Conservation (phyloP, 306 rosid genomes). For the Lathyrus oleraceus region DNA sequence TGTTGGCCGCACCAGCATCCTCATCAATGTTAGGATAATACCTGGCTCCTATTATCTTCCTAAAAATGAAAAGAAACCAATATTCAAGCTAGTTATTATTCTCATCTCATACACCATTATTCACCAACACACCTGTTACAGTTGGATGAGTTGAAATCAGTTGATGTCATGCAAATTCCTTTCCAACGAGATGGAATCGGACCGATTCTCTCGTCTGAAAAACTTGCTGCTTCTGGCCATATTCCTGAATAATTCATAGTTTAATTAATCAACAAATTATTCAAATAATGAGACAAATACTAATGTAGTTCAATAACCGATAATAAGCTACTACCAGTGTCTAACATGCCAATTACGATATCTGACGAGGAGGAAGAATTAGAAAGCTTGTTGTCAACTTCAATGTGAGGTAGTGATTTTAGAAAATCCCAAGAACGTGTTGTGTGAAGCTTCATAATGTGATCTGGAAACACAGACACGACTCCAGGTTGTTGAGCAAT, state of each 20-base stretch:
- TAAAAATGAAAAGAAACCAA: conserved; percentile 10
- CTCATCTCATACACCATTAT: neutral
- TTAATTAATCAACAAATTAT: neutral
- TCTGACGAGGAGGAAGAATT: conserved; percentile 41
- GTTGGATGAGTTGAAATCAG: conserved; percentile 59
- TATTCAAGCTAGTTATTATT: neutral
- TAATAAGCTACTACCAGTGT: too few species aligned
- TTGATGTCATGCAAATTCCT: conserved; percentile 64
- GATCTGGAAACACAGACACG: conserved; percentile 80
- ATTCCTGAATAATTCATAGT: conserved; percentile 47
- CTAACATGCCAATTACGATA: conserved; percentile 65
- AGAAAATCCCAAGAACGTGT: conserved; percentile 65
- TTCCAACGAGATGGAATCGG: conserved; percentile 77
- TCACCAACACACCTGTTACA: conserved; percentile 49
- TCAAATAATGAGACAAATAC: neutral
- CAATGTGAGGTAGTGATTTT: neutral
- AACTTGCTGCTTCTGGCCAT: conserved; percentile 87
- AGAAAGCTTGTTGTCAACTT: neutral
- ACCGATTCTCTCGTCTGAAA: conserved; percentile 53
- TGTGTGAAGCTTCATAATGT: conserved; percentile 46
- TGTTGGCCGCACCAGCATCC: neutral
- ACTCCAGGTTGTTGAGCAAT: conserved; percentile 68
- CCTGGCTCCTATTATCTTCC: conserved; percentile 87
- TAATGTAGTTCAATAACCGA: too few species aligned
- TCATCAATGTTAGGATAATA: conserved; percentile 38